Evolutionary conservation across 768 basidiomycete genomes (phyloP).

Genomic region (Boletus pseudopeckii): DNA sequence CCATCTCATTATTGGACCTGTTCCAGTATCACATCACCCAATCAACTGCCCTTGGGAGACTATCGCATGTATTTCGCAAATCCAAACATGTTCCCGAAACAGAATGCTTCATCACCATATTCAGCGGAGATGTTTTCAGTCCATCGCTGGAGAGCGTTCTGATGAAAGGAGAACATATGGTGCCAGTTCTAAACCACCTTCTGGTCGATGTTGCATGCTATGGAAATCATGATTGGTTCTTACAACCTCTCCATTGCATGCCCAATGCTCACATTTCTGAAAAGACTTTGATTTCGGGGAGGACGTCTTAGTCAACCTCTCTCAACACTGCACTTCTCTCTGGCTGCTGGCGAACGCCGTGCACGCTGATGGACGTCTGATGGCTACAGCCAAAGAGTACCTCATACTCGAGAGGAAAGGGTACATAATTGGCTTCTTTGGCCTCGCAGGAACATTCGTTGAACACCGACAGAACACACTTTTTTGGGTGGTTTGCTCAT

Average conservation of each 20-base stretch:
- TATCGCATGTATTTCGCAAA: background rate
- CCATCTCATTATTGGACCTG: background rate
- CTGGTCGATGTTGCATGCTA: slow-evolving; percentile 7
- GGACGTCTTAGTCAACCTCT: slow-evolving; percentile 2
- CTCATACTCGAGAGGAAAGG: slow-evolving; percentile 5
- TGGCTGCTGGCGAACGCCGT: slow-evolving; percentile 11
- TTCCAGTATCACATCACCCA: slow-evolving; percentile 10
- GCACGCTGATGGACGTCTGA: background rate
- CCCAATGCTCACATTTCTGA: background rate
- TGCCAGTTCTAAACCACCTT: slow-evolving; percentile 7
- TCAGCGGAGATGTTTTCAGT: slow-evolving; percentile 10
- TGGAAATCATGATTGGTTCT: slow-evolving; percentile 4
- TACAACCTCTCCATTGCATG: background rate
- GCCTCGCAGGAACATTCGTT: slow-evolving; percentile 12
- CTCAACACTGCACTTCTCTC: slow-evolving; percentile 7
- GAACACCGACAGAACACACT: background rate
- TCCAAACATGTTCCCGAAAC: slow-evolving; percentile 1
- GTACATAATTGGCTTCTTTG: slow-evolving; percentile 4
- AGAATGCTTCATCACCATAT: slow-evolving; percentile 1
- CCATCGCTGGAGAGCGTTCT: slow-evolving; percentile 7
- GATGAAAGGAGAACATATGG: slow-evolving; percentile 6
- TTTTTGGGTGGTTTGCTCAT: background rate
- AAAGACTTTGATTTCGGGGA: slow-evolving; percentile 9
- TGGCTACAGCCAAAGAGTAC: slow-evolving; percentile 6
- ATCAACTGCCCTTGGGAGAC: background rate